Base-by-base conservation (phyloP, 1,284 basidiomycete genomes). In the Marasmius oreades region DNA sequence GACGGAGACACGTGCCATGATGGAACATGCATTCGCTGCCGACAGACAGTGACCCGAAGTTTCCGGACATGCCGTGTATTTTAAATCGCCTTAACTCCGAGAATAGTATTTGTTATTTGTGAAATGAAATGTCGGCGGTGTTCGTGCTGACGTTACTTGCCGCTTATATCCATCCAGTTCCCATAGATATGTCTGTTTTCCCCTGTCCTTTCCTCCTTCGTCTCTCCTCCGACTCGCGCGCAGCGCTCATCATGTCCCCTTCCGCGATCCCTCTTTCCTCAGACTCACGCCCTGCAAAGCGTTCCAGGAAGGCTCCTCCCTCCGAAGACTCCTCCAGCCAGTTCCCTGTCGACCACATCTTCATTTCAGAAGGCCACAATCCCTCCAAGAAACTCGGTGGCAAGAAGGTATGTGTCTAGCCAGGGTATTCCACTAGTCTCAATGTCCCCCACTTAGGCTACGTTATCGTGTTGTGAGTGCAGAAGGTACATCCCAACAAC, bases 1-100 rank as follows among this genome's bases (percentile, higher is more conserved):
- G 45, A 88, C 82, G 37, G 91, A 93, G 75, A 80, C 87, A 54
- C 77, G 81, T 62, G 69, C 67, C 47, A 88, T 94, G 87, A 81
- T 95, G 78, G 88, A 90, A 66, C 72, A 81, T 20, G 89, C 85
- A 10, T 18, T 43, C n/a, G 57, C 54, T 50, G 55, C 58, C 11
- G 44, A 53, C 18, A 52, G 36, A 14, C 33, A 36, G 20, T 10
- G 10, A 31, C 20, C 55, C 55, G 55, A 57, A 47, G 51, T 37
- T 24, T 51, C 42, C 55, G 55, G 55, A 52, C 7, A n/a, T n/a
- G n/a, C n/a, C n/a, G n/a, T n/a, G n/a, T n/a, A n/a, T n/a, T n/a
- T n/a, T n/a, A n/a, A n/a, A n/a, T n/a, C n/a, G n/a, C n/a, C n/a
- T n/a, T n/a, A n/a, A n/a, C n/a, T n/a, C n/a, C n/a, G n/a, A n/a